Evolutionary conservation across 2,329 filamentous ascomycete genomes (phyloP).

Genomic region (Bimuria novae-zelandiae): DNA sequence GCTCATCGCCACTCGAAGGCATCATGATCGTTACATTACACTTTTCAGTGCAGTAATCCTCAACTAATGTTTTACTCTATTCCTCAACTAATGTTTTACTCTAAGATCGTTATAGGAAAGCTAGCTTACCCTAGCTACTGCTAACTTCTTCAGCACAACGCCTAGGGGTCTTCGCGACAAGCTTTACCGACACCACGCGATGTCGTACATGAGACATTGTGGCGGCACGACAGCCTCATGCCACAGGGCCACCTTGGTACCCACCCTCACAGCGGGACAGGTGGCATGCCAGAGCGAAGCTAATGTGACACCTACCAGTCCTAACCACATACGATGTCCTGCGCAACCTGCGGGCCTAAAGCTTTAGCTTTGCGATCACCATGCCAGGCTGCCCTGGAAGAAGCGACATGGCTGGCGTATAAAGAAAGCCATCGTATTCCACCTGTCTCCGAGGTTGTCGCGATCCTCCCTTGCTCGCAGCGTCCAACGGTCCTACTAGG

Average conservation of each 20-base stretch:
- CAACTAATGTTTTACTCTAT: not conserved
- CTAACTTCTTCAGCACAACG: not conserved
- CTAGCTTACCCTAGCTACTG: not conserved
- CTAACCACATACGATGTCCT: not conserved
- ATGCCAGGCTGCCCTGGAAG: not conserved
- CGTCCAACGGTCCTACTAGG: not conserved
- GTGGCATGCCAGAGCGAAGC: slow-evolving; percentile 1
- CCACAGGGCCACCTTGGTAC: not conserved
- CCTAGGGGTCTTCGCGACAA: not conserved
- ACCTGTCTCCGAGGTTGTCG: not conserved
- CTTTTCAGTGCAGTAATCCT: not conserved
- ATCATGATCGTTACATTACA: not conserved
- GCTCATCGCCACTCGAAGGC: not conserved
- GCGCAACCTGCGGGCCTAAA: not conserved
- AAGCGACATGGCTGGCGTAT: not conserved
- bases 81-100: too few relatives aligned
- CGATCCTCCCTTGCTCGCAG: not conserved
- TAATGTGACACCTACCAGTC: not conserved
- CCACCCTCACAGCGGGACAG: not conserved
- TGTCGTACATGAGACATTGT: not conserved
- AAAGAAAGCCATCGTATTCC: not conserved
- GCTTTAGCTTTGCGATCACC: not conserved
- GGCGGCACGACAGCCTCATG: not conserved
- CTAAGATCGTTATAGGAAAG: not conserved
- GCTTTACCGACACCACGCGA: not conserved